Evolutionary conservation across 2,329 filamentous ascomycete genomes (phyloP), one percentile per base, ranked within the genome.

Genomic region (Fusarium sp.): DNA sequence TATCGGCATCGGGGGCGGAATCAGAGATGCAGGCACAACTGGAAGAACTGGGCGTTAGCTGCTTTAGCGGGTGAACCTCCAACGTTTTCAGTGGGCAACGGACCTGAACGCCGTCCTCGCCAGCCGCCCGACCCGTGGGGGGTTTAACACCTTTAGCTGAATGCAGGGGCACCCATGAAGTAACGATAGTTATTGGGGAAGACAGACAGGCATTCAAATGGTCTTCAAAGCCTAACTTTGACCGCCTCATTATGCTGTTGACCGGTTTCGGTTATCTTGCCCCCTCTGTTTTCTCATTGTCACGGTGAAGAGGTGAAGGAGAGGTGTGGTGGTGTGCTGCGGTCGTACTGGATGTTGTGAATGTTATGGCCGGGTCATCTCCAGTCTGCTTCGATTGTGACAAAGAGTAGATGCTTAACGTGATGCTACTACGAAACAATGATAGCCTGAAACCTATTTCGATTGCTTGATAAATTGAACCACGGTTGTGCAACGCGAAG

Each of bases 1-100:
- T 29, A 72, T 71, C 70, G 70, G 70, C 46, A 72, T 73, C 70
- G 66, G 64, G 63, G 44, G 44, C 55, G 52, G 38, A 41, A 41
- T 45, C 39, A 44, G 52, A 31, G 38, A 45, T 55, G 17, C 53
- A 45, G 39, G 41, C 53, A 35, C 53, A 25, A 46, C 38, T 22
- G n/a, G 38, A 55, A 12, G 12, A 22, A 52, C 54, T 44, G 47
- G 54, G 38, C 17, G 27, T 65, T 56, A 39, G 55, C 42, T 46
- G 39, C 65, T 49, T 64, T 46, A 56, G 60, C 29, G 39, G 52
- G 54, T 27, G 17, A 62, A 45, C 36, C 35, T 39, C 36, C 27
- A 25, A 49, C 41, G 52, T 41, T 62, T 67, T 59, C 66, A 73
- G 66, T 73, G 66, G 70, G 50, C 15, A 35, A 52, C 47, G 35